phyloP scores from a whole-genome alignment of 768 basidiomycete species.

The Xanthoconium stramineum region DNA sequence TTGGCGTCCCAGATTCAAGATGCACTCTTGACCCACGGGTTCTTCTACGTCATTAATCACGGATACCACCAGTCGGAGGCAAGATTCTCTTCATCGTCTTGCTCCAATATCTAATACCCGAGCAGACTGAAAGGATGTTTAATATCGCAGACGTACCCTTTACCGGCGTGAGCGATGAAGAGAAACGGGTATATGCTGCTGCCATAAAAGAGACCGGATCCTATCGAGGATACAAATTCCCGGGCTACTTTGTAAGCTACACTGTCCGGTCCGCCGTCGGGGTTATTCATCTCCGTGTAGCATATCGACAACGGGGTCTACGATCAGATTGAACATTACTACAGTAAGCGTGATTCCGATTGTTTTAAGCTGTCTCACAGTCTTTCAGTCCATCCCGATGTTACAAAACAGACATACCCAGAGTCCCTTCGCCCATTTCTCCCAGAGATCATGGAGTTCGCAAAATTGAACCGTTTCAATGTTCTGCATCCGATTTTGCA shows the following conservation, averaged over 20 bases:
- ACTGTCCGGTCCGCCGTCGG: not conserved
- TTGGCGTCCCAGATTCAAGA: slow-evolving; percentile 41
- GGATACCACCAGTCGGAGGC: slow-evolving; percentile 30
- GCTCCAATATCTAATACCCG: slow-evolving; percentile 30
- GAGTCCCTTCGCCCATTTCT: slow-evolving; percentile 46
- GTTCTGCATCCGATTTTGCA: slow-evolving; percentile 48
- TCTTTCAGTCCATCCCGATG: slow-evolving; percentile 46
- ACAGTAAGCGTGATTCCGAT: slow-evolving; percentile 34
- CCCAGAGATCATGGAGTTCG: slow-evolving; percentile 50
- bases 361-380: not conserved
- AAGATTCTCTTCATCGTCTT: not conserved
- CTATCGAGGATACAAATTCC: slow-evolving; percentile 52
- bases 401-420: slow-evolving; percentile 48
- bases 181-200: too few relatives aligned
- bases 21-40: slow-evolving; percentile 10
- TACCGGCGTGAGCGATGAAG: too few relatives aligned
- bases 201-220: slow-evolving; percentile 26
- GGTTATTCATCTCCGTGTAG: not conserved
- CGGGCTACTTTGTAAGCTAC: slow-evolving; percentile 44
- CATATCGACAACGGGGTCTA: too few relatives aligned
- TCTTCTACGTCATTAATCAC: too few relatives aligned
- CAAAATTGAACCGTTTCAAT: slow-evolving; percentile 47
- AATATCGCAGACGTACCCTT: too few relatives aligned
- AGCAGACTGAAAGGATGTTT: too few relatives aligned
- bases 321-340: too few relatives aligned